These are phyloP conservation scores for Termitomyces titanicus DNA, from an alignment of 768 basidiomycete species.

Conservation along the genomic window DNA sequence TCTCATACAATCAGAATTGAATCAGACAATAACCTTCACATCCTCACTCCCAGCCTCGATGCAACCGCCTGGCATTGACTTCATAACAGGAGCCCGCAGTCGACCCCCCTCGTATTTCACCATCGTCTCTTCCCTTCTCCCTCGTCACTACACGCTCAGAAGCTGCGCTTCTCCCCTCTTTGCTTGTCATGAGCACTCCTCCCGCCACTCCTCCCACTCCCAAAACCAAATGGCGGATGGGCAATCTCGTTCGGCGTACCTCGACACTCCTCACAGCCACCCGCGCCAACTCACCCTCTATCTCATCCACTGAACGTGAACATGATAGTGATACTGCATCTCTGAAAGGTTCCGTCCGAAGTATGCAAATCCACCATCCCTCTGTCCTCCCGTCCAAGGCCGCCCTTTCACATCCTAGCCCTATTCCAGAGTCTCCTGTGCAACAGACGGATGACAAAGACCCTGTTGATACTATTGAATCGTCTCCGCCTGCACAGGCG, in stretches of 20 bases:
- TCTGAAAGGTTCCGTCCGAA: conserved; percentile 19
- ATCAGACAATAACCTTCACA: background rate
- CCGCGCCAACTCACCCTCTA: conserved; percentile 28
- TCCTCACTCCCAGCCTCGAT: conserved; percentile 32
- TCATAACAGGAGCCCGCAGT: conserved; percentile 29
- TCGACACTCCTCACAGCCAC: conserved; percentile 49
- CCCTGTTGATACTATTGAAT: conserved; percentile 26
- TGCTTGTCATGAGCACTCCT: conserved; percentile 7
- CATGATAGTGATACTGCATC: conserved; percentile 23
- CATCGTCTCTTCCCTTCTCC: conserved; percentile 2
- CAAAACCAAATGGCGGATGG: conserved; percentile 59
- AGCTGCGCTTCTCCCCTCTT: conserved; percentile 1
- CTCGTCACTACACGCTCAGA: background rate
- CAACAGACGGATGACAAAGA: conserved; percentile 46
- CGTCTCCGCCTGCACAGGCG: conserved; percentile 40
- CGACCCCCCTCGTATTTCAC: conserved; percentile 16
- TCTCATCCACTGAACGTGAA: conserved; percentile 22
- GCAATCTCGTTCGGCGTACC: conserved; percentile 55
- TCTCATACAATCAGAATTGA: background rate
- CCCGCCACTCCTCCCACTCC: conserved; percentile 12
- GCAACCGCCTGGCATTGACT: conserved; percentile 39
- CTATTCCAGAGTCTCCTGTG: conserved; percentile 68
- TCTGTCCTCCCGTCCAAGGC: conserved; percentile 19
- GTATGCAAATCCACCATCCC: conserved; percentile 11
- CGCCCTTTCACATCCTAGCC: conserved; percentile 40